These are phyloP conservation scores for Talaromyces ruber DNA, from an alignment of 495 filamentous ascomycete species.

Conservation along the genomic window DNA sequence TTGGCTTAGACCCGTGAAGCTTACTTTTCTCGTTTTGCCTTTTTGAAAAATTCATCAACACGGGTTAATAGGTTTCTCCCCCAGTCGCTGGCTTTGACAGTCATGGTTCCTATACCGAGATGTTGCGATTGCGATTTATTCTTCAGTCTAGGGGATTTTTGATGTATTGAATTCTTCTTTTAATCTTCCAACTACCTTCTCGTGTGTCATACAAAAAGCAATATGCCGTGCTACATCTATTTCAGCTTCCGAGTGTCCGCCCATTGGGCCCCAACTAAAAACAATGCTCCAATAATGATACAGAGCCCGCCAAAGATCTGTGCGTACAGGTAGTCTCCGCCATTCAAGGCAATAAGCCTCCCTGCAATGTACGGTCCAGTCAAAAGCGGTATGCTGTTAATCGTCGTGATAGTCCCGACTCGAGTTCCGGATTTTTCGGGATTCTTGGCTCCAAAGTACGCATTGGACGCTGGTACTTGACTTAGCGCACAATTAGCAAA, in stretches of 20 bases:
- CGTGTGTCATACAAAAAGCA: not conserved
- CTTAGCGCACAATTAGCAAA: not conserved
- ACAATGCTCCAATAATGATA: not conserved
- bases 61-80: not conserved
- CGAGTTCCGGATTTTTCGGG: conserved; percentile 52
- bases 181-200: not conserved
- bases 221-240: not conserved
- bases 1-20: not conserved
- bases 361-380: conserved; percentile 63
- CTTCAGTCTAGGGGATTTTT: no score
- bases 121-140: not conserved
- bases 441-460: conserved; percentile 32
- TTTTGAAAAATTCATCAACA: not conserved
- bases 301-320: not conserved
- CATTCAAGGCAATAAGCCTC: conserved; percentile 31
- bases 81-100: not conserved
- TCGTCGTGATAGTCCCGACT: conserved; percentile 65
- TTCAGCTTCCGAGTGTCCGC: not conserved
- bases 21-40: not conserved
- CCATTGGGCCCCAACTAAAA: not conserved
- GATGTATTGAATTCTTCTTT: not conserved
- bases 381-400: conserved; percentile 55
- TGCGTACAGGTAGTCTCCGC: conserved; percentile 26
- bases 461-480: conserved; percentile 1
- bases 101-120: not conserved